These are phyloP conservation scores for Salix koriyanagi DNA, from an alignment of 345 rosid species.

Conservation along the genomic window DNA sequence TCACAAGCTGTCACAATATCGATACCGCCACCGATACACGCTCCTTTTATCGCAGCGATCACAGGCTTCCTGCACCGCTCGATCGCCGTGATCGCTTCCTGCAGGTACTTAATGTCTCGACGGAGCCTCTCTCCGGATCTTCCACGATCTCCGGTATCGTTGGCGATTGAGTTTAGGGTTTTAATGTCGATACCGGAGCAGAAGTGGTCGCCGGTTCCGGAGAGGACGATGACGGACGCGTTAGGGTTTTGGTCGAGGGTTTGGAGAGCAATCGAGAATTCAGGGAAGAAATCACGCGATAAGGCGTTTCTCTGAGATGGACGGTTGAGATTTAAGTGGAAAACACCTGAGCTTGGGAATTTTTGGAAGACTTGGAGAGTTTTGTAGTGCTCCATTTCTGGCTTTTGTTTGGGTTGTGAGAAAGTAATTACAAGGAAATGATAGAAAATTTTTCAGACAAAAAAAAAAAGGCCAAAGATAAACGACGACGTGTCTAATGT, in stretches of 20 bases:
- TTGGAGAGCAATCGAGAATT: constrained; percentile 56
- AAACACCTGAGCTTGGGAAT: constrained; percentile 39
- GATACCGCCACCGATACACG: constrained; percentile 70
- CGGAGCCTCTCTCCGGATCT: constrained; percentile 50
- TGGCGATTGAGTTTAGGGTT: constrained; percentile 23
- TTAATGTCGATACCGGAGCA: constrained; percentile 74
- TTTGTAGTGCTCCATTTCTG: constrained; percentile 38
- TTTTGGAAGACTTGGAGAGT: constrained; percentile 42
- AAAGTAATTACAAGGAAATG: not conserved
- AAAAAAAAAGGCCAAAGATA: not conserved
- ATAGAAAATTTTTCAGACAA: not conserved
- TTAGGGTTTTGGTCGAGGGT: constrained; percentile 61
- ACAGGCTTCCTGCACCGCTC: constrained; percentile 83
- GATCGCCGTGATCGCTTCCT: constrained; percentile 66
- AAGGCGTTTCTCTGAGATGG: constrained; percentile 61
- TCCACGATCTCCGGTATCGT: constrained; percentile 38
- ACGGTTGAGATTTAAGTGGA: constrained; percentile 54
- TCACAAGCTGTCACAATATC: constrained; percentile 78
- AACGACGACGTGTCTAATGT: not conserved
- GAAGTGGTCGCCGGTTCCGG: constrained; percentile 71
- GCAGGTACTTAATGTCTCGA: constrained; percentile 53
- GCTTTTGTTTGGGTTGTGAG: not conserved
- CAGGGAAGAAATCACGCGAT: constrained; percentile 57
- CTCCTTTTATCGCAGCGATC: constrained; percentile 66
- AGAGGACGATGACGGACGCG: constrained; percentile 46